Conservation (phyloP, 371 early-diverging fungal species). For the Circinella minor region DNA sequence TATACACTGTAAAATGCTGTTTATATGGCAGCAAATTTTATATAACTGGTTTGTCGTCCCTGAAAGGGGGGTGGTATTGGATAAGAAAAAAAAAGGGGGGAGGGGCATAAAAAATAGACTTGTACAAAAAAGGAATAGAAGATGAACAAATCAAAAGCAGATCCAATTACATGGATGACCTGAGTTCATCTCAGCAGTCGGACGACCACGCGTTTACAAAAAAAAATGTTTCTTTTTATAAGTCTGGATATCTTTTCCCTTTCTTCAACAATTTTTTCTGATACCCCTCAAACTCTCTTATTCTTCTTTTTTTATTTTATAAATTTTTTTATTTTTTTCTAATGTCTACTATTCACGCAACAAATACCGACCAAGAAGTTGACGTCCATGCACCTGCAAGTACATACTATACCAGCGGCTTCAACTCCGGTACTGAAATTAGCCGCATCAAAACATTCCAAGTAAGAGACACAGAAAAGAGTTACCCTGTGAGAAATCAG, state of each 20-base stretch:
- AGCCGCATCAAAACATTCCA: conserved; percentile 34
- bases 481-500: neutral
- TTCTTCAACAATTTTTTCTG: neutral
- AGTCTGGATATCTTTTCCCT: neutral
- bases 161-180: neutral
- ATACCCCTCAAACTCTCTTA: neutral
- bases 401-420: conserved; percentile 56
- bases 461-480: conserved; percentile 17
- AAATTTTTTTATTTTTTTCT: conserved; percentile 1
- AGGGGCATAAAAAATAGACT: neutral
- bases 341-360: conserved; percentile 29
- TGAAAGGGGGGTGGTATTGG: neutral
- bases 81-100: neutral
- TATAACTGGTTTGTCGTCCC: neutral
- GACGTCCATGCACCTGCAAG: conserved; percentile 54
- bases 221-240: neutral
- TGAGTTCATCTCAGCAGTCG: neutral
- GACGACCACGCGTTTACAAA: conserved; percentile 11
- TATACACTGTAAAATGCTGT: too few relatives aligned
- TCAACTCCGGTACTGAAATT: conserved; percentile 35
- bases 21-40: too few relatives aligned
- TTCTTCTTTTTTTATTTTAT: conserved; percentile 2
- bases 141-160: conserved; percentile 10
- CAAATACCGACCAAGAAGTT: conserved; percentile 20
- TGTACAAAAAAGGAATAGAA: conserved; percentile 2